Base-by-base conservation (phyloP, 345 rosid species). In the Cochlearia excelsa region DNA sequence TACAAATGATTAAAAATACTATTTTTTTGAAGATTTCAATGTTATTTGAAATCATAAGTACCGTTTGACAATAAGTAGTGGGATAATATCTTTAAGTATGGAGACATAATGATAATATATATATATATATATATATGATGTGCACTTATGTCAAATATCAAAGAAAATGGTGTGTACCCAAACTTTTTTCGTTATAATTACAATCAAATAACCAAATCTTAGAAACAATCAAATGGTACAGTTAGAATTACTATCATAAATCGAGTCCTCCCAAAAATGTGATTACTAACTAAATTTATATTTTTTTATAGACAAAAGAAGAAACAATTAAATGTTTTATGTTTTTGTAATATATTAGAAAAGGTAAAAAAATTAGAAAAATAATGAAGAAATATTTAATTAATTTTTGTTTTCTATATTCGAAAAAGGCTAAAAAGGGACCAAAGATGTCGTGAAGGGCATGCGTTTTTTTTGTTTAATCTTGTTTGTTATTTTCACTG, bases 381-480 rank as follows among this genome's bases (percentile, higher is more conserved):
- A 16, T 16, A 16, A 16, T 16, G 23, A 16, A 16, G 23, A 16
- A 16, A 16, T 16, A 16, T 16, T 16, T 16, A 16, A 16, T 16
- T 33, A 33, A 33, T 33, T 33, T 33, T 53, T n/a, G 23, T 16
- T 16, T 16, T 16, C 23, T 16, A 16, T 16, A 16, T 16, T 16
- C 23, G 34, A 38, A 56, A 56, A 59, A 63, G 51, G 43, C 37
- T 57, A 50, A 8, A 67, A 40, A 67, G 61, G 72, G 66, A 53
- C 72, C 72, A 10, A 46, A 4, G n/a, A 26, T 60, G 72, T 69
- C 74, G 68, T 47, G 68, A 55, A 37, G 30, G 57, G 74, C 74
- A 69, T 61, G 74, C 68, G 53, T 61, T 60, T 41, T 33, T 11
- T 59, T 44, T 51, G 23, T 16, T 16, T 16, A 16, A 16, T 38